These are phyloP conservation scores for Vitis hybrid DNA, from an alignment of 177 flowering plant genomes.

Conservation along the genomic window DNA sequence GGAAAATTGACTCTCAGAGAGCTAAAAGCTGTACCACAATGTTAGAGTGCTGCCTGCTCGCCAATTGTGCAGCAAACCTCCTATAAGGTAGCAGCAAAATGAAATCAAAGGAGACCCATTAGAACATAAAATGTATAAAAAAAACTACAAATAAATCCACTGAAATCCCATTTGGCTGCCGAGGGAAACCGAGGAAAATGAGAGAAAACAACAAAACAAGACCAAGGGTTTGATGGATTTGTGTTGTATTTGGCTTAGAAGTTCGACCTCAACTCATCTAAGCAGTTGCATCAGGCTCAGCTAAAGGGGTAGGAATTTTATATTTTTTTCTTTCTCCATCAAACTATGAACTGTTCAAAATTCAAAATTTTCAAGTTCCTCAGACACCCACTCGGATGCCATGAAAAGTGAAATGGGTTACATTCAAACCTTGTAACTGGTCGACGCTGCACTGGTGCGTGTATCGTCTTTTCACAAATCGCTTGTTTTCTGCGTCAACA, in stretches of 20 bases:
- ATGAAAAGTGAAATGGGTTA: too few relatives aligned
- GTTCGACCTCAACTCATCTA: too few relatives aligned
- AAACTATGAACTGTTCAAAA: too few relatives aligned
- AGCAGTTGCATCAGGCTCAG: too few relatives aligned
- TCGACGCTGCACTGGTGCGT: conserved; percentile 32
- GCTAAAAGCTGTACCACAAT: conserved; percentile 13
- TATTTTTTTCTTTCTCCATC: too few relatives aligned
- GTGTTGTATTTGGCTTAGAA: too few relatives aligned
- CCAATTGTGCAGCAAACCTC: conserved; percentile 37
- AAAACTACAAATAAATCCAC: background rate
- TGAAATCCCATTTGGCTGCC: too few relatives aligned
- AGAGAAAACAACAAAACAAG: background rate
- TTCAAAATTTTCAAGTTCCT: too few relatives aligned
- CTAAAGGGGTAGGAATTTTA: too few relatives aligned
- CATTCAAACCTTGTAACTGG: conserved; percentile 44
- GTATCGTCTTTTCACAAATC: conserved; percentile 25
- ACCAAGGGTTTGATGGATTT: background rate
- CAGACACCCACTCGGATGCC: too few relatives aligned
- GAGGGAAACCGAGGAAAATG: background rate
- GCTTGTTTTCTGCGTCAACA: conserved; percentile 25
- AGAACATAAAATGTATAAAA: background rate
- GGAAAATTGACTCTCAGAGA: background rate
- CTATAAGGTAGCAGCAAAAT: conserved; percentile 14
- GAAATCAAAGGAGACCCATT: background rate
- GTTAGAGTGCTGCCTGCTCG: conserved; percentile 19